These are phyloP conservation scores for Pseudodiploospora longispora DNA, from an alignment of 2,329 filamentous ascomycete species.

Conservation along the genomic window DNA sequence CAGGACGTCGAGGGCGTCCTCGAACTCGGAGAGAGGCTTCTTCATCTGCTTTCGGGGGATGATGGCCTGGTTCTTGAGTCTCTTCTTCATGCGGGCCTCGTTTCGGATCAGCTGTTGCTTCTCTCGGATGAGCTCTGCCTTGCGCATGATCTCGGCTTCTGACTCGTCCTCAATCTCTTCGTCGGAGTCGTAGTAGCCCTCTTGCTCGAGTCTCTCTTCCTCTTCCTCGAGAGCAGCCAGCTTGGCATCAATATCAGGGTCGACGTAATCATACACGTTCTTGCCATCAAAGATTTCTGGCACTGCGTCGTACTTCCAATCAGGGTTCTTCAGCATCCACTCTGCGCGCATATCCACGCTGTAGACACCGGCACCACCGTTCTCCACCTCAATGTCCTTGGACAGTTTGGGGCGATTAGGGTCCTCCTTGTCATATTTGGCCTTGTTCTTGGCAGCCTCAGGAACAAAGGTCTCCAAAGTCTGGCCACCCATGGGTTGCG, in stretches of 20 bases:
- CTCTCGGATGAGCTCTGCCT: constrained; percentile 92
- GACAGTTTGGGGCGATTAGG: constrained; percentile 76
- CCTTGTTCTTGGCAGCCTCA: constrained; percentile 67
- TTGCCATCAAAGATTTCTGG: constrained; percentile 91
- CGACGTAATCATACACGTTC: constrained; percentile 96
- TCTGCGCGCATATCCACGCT: constrained; percentile 87
- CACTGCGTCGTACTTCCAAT: constrained; percentile 95
- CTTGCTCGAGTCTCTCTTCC: constrained; percentile 82
- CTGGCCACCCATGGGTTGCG: constrained; percentile 78
- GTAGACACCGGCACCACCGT: constrained; percentile 92
- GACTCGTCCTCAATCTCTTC: constrained; percentile 77
- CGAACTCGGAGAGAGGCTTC: constrained; percentile 80
- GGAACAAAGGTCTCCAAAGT: constrained; percentile 80
- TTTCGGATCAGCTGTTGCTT: constrained; percentile 90
- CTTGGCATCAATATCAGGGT: constrained; percentile 93
- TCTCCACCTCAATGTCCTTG: constrained; percentile 81
- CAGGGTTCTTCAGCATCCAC: constrained; percentile 77
- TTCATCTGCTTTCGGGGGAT: constrained; percentile 78
- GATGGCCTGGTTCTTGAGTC: constrained; percentile 90
- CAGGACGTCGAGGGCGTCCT: constrained; percentile 73
- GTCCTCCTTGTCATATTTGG: constrained; percentile 86
- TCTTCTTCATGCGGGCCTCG: constrained; percentile 90
- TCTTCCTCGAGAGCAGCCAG: constrained; percentile 88
- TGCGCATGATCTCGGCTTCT: constrained; percentile 78
- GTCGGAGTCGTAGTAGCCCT: constrained; percentile 90